phyloP scores from a whole-genome alignment of 768 basidiomycete genomes.

The Leccinum pellstonianum region DNA sequence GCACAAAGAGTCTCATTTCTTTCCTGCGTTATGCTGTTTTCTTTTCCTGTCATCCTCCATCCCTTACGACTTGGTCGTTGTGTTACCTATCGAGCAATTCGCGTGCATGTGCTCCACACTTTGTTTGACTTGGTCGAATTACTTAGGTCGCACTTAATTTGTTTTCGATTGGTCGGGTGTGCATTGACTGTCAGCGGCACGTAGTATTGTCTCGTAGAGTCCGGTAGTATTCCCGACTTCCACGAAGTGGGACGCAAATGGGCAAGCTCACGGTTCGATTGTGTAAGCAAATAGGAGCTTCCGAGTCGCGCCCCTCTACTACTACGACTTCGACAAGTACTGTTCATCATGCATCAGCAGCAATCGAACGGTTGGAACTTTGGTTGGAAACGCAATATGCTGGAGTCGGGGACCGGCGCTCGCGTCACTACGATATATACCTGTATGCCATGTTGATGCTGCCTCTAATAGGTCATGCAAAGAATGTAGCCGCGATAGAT shows the following conservation, averaged over 20 bases:
- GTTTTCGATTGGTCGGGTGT: constrained; percentile 10
- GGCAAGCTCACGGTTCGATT: too few relatives aligned
- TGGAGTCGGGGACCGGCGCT: too few relatives aligned
- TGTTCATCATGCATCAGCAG: too few relatives aligned
- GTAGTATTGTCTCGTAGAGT: neutral
- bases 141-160: constrained; percentile 24
- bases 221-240: neutral
- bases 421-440: neutral
- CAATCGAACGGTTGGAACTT: too few relatives aligned
- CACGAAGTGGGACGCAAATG: too few relatives aligned
- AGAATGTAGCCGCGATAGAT: neutral
- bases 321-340: too few relatives aligned
- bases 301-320: too few relatives aligned
- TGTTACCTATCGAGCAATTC: constrained; percentile 12
- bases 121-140: constrained; percentile 13
- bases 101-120: constrained; percentile 12
- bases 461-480: neutral
- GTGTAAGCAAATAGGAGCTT: too few relatives aligned
- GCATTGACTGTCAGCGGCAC: neutral
- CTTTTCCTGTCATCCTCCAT: neutral
- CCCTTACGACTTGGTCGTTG: constrained; percentile 11
- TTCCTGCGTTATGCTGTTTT: neutral
- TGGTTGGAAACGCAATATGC: too few relatives aligned
- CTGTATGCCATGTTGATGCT: neutral
- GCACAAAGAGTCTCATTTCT: neutral